Evolutionary conservation across 768 basidiomycete species (phyloP).

Genomic region (Agrocybe praecox): DNA sequence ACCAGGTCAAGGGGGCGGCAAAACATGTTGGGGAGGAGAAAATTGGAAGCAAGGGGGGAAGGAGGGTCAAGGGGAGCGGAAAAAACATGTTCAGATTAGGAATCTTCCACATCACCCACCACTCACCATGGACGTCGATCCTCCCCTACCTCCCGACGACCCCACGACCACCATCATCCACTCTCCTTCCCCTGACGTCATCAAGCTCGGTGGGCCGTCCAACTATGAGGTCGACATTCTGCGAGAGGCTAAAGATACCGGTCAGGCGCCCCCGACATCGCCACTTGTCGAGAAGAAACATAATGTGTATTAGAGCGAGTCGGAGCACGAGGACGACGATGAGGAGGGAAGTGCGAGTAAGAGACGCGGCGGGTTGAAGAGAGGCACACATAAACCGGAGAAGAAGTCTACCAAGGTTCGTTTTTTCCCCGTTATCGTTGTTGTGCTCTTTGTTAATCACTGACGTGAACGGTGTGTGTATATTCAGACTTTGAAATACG

Average conservation of each 20-base stretch:
- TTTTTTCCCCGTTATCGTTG: not conserved
- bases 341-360: conserved; percentile 26
- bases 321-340: conserved; percentile 51
- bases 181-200: conserved; percentile 25
- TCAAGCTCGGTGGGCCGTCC: conserved; percentile 69
- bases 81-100: conserved; percentile 20
- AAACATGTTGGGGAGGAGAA: conserved; percentile 25
- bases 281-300: conserved; percentile 39
- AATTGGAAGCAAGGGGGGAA: conserved; percentile 15
- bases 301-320: conserved; percentile 52
- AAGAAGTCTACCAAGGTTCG: conserved; percentile 39
- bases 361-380: not conserved
- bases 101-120: conserved; percentile 23
- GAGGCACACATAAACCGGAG: conserved; percentile 15
- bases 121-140: conserved; percentile 7
- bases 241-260: conserved; percentile 58
- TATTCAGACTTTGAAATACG: conserved; percentile 78
- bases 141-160: conserved; percentile 15
- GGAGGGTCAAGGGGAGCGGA: conserved; percentile 12
- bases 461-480: too few species aligned
- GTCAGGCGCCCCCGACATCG: conserved; percentile 66
- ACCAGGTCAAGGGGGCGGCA: too few species aligned
- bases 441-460: conserved; percentile 16
- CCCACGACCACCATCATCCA: conserved; percentile 34
- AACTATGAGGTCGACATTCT: conserved; percentile 77